Conservation (phyloP, 345 rosid species). For the Syzygium grande region DNA sequence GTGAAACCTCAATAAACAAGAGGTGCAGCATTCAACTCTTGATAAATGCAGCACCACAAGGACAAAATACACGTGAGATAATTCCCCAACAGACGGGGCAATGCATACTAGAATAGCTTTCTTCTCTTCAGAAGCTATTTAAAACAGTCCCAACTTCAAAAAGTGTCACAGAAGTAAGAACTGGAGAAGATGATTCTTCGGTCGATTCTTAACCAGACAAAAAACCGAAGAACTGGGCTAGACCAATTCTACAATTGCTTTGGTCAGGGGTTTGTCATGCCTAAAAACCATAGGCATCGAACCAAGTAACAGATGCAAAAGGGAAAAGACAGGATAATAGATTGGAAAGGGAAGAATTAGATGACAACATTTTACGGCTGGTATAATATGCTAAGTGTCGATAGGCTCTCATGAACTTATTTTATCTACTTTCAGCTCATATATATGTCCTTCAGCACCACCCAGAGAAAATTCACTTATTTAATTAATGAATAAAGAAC, state of each 20-base stretch:
- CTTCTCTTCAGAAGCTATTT: not conserved
- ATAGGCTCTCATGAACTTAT: too few relatives aligned
- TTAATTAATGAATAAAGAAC: not conserved
- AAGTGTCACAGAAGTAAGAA: not conserved
- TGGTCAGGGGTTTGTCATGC: not conserved
- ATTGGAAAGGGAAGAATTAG: not conserved
- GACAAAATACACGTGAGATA: not conserved
- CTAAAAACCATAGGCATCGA: not conserved
- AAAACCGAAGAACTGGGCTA: not conserved
- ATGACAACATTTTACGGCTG: not conserved
- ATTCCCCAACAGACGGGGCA: not conserved
- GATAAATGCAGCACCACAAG: not conserved
- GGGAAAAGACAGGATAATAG: not conserved
- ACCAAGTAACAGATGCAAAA: slow-evolving; percentile 12
- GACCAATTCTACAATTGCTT: not conserved
- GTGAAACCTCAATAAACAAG: not conserved
- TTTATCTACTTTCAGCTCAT: too few relatives aligned
- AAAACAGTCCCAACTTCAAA: not conserved
- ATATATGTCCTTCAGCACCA: not conserved
- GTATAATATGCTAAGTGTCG: not conserved
- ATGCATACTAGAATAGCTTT: not conserved
- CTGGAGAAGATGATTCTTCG: too few relatives aligned
- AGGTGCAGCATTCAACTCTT: not conserved
- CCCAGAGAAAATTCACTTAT: not conserved
- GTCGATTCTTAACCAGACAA: not conserved